Base-by-base conservation (phyloP, 129 eudicot genomes). In the Tanacetum coccineum region DNA sequence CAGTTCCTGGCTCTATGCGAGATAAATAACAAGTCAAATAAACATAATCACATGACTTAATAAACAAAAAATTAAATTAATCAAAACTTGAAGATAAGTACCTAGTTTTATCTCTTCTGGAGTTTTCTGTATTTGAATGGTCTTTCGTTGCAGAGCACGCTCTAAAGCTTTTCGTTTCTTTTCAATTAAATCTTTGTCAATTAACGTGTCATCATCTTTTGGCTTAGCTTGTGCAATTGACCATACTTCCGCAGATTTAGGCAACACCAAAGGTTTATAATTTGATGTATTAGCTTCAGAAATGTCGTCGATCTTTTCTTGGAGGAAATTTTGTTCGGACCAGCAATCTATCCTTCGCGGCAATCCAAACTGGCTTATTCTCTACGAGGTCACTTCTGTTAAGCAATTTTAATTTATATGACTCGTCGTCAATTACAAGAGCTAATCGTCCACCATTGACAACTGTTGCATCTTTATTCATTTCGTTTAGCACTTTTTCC, bases 131-230 rank as follows among this genome's bases (percentile, higher is more conserved):
- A 75, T 78, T 70, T 78, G 78, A 51, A 81, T 40, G 45, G 83
- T 78, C 62, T 81, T 84, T 32, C 83, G 64, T 21, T 81, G 83
- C 59, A 84, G 75, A 47, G 83, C 86, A 20, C 86, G 86, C 26
- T 84, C 89, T 75, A 84, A 78, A 78, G 89, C 83, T 77, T 84
- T 84, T 53, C 89, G 81, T 77, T 84, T 84, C 81, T 84, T 81
- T 55, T 84, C 83, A 28, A 78, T 81, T 32, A 78, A 36, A 57
- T 84, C 83, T 68, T 84, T 84, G 67, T 81, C 90, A 26, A 75
- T 68, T 46, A 81, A 76, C 3, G 79, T 60, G 74, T 78, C 84
- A 21, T 73, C 80, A 53, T 81, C 84, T 67, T 78, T 81, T 62
- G 79, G 78, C 67, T 84, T 84, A 60, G 76, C 86, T 68, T 78